Base-by-base conservation (phyloP, 345 rosid species). In the Eucalyptus cloeziana region DNA sequence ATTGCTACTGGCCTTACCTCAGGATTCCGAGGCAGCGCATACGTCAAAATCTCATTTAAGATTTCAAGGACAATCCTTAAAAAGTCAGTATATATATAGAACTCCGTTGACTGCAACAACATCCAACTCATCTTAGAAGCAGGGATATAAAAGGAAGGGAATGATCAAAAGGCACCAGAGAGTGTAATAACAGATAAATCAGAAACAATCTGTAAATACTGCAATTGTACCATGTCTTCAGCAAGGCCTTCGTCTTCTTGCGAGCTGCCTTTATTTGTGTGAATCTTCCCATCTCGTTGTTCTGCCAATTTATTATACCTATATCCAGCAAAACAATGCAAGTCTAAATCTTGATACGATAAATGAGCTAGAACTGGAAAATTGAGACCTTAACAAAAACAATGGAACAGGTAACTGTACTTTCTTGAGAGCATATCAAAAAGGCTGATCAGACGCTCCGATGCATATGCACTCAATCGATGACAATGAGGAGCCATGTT, bases 401-500 rank as follows among this genome's bases (percentile, higher is more conserved):
- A 85, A 31, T 5, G 45, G 37, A 31, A 24, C 25, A 67, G 87
- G 54, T 33, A 15, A 86, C 91, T 95, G 52, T 97, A 98, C 99
- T 98, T 98, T 91, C 96, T 95, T 56, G 99, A 97, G 89, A 98
- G 97, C 99, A 98, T 98, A 90, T 94, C 93, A 93, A 98, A 98
- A 89, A 98, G 99, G 93, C 99, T 98, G 94, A 98, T 97, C 86
- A 98, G 94, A 91, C 99, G 95, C 93, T 98, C 99, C 21, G 99
- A 98, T 90, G 99, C 99, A 93, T 97, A 97, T 89, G 98, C 97
- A 94, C 99, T 98, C 94, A 98, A 92, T 50, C 94, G 99, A 92
- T 97, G 96, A 90, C 95, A 94, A 92, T 98, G 99, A 90, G 99
- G 99, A 64, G 99, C 99, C 98, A 97, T 98, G 95, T 98, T 98